Percentiles rank a stretch among this genome's conserved stretches.
Conservation (phyloP, 169 alveolate species). For the Plasmodium knowlesi region DNA sequence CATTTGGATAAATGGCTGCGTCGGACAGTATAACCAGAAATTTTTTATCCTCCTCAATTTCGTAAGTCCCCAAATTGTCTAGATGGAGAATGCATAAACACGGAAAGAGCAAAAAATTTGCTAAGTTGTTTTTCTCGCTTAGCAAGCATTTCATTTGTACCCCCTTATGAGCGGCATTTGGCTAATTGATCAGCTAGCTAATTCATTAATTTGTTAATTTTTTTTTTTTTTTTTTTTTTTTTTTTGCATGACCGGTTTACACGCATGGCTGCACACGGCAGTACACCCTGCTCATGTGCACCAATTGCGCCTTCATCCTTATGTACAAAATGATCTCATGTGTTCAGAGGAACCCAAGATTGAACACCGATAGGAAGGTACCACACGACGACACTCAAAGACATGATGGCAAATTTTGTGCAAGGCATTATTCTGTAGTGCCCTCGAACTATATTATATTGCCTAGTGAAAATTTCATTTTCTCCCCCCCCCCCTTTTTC, state of each 20-base stretch:
- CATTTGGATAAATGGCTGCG: constrained; percentile 90
- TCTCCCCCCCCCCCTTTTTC: neutral
- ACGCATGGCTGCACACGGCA: neutral
- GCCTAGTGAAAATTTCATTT: neutral
- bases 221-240: neutral
- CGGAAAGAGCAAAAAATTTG: neutral
- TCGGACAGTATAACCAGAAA: constrained; percentile 90
- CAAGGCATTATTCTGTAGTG: neutral
- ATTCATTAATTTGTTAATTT: neutral
- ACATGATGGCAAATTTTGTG: neutral
- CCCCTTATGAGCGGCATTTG: neutral
- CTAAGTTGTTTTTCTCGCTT: neutral
- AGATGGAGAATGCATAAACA: neutral
- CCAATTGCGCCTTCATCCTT: constrained; percentile 11
- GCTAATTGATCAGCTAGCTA: neutral
- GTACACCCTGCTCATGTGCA: constrained; percentile 52
- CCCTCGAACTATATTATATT: neutral
- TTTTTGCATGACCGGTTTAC: neutral
- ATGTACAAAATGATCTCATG: constrained; percentile 39
- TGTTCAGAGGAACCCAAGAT: neutral
- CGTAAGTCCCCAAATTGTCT: constrained; percentile 19
- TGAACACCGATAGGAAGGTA: constrained; percentile 17
- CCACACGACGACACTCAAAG: neutral
- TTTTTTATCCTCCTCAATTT: constrained; percentile 80
- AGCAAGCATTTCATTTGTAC: neutral